Conservation (phyloP, 495 filamentous ascomycete species). For the Letharia columbiana region DNA sequence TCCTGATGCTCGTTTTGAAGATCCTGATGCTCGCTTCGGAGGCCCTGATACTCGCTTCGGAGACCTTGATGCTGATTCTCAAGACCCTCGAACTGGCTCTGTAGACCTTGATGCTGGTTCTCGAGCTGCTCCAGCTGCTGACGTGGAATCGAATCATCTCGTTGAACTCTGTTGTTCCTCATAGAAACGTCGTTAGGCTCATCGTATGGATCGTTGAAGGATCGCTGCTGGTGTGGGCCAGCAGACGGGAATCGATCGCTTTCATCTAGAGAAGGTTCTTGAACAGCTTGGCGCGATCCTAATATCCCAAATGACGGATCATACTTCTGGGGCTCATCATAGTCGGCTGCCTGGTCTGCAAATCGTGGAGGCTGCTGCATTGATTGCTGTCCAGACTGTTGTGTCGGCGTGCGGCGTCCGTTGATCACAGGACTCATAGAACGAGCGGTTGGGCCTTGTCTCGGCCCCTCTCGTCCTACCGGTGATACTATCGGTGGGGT, state of each 20-base stretch:
- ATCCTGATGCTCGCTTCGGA: slow-evolving; percentile 4
- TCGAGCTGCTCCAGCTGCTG: slow-evolving; percentile 24
- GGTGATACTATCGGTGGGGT: slow-evolving; percentile 40
- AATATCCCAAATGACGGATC: slow-evolving; percentile 20
- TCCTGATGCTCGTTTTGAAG: slow-evolving; percentile 6
- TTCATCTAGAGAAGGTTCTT: slow-evolving; percentile 21
- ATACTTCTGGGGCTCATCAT: slow-evolving; percentile 20
- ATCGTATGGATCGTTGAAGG: slow-evolving; percentile 18
- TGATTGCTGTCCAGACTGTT: slow-evolving; percentile 31
- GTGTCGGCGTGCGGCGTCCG: slow-evolving; percentile 57
- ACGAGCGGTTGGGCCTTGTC: slow-evolving; percentile 24
- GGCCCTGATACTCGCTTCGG: slow-evolving; percentile 11
- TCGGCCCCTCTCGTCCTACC: slow-evolving; percentile 32
- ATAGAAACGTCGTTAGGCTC: slow-evolving; percentile 1
- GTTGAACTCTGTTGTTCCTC: slow-evolving; percentile 10
- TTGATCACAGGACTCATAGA: slow-evolving; percentile 39
- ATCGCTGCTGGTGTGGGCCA: slow-evolving; percentile 21
- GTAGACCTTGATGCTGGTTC: slow-evolving; percentile 22
- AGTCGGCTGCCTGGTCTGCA: slow-evolving; percentile 14
- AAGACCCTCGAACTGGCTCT: slow-evolving; percentile 22
- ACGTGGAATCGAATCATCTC: slow-evolving; percentile 11
- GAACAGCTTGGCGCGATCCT: slow-evolving; percentile 25
- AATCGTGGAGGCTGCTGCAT: slow-evolving; percentile 25
- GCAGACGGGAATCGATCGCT: slow-evolving; percentile 15
- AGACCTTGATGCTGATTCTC: slow-evolving; percentile 20